Percentiles rank a stretch among this genome's conserved stretches.
These are phyloP conservation scores for Torrubiella hemipterigena DNA, from an alignment of 2,329 filamentous ascomycete genomes.

Conservation along the genomic window DNA sequence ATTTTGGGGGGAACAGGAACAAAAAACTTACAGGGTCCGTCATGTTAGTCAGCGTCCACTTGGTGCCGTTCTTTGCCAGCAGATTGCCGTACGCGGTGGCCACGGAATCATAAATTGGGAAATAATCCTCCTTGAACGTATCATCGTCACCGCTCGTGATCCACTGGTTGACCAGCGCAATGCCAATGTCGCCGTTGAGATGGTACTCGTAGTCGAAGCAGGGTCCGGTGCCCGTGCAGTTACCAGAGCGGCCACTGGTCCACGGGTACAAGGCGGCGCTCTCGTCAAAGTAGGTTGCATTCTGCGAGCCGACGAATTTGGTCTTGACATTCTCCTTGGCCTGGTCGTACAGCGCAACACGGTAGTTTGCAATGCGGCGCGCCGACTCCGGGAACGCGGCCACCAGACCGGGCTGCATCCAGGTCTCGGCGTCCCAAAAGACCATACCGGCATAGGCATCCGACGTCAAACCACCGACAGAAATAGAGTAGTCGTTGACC, in stretches of 20 bases:
- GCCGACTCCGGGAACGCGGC: conserved; percentile 14
- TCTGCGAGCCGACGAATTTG: conserved; percentile 30
- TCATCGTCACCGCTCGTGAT: conserved; percentile 12
- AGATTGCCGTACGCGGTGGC: conserved; percentile 50
- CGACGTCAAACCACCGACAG: conserved; percentile 15
- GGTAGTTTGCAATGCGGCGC: conserved; percentile 14
- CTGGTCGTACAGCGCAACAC: conserved; percentile 24
- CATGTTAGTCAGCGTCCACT: conserved; percentile 44
- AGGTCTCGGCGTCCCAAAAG: conserved; percentile 18
- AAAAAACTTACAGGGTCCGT: conserved; percentile 51
- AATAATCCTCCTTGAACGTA: conserved; percentile 22
- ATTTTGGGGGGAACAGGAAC: too few relatives aligned
- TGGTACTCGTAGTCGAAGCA: conserved; percentile 65
- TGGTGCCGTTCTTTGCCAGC: conserved; percentile 45
- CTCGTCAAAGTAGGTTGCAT: conserved; percentile 41
- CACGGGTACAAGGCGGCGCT: conserved; percentile 43
- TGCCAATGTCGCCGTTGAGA: conserved; percentile 55
- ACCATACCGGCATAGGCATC: conserved; percentile 17
- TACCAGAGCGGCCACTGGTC: conserved; percentile 55
- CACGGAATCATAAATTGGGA: conserved; percentile 52
- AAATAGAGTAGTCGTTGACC: conserved; percentile 15
- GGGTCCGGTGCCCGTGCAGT: conserved; percentile 46
- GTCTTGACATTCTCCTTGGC: conserved; percentile 49
- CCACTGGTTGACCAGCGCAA: conserved; percentile 20
- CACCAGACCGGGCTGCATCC: conserved; percentile 15